Base-by-base conservation (phyloP, 2,329 filamentous ascomycete species). In the Aspergillus bombycis region DNA sequence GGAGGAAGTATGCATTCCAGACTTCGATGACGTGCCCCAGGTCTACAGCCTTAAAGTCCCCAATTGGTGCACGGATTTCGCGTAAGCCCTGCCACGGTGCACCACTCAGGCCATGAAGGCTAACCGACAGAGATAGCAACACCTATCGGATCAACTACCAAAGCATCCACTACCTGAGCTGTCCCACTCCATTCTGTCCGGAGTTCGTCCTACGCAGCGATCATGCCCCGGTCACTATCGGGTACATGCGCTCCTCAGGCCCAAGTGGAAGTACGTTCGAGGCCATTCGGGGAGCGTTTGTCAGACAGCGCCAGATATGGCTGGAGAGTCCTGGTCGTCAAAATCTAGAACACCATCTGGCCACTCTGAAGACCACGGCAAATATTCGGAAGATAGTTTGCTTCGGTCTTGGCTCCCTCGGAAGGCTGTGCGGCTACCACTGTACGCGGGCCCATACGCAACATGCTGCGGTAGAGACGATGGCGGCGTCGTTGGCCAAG, bases 381-480 rank as follows among this genome's bases (percentile, higher is more conserved):
- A 34, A 58, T 0, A 70, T 75, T 48, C 60, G 36, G 16, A 75
- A 72, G 36, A 67, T 75, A 9, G 65, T 75, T 8, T 70, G 66
- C 8, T 65, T 74, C 19, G 69, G 68, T 0, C 65, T 75, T 21
- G 72, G 70, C 2, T 63, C 64, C 2, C 41, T 74, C 7, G 67
- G 61, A 0, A 43, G 36, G 11, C n/a, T 61, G 12, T 21, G 58
- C 5, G 38, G 60, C 8, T 56, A 59, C 28, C 36, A 61, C 38
- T 50, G 56, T 7, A 60, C 57, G 8, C 65, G 71, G 2, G 66
- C 62, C 0, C 64, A 67, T 21, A 57, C 56, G 10, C 74, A 75
- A 58, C 72, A 74, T 52, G 72, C 71, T 4, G 57, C 74, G 6
- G 54, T 75, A 8, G 21, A 66, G 23, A 74, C 70, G 2, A 61